phyloP scores from a whole-genome alignment of 495 filamentous ascomycete genomes.

The Podospora didyma region DNA sequence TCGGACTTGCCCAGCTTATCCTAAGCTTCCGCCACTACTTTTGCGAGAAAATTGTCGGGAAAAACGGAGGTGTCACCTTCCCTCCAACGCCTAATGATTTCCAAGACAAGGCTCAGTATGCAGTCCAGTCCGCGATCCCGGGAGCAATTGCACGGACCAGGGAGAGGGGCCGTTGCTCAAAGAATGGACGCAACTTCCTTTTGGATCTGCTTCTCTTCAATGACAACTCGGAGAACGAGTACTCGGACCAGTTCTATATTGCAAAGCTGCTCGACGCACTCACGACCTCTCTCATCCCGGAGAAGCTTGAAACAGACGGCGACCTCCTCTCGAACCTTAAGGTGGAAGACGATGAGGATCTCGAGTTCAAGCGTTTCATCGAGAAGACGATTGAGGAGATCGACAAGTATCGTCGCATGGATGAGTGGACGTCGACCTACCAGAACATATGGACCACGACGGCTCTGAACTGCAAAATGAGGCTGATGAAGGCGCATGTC shows the following conservation, averaged over 20 bases:
- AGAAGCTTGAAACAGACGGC: slow-evolving; percentile 50
- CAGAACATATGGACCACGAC: slow-evolving; percentile 87
- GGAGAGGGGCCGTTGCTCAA: slow-evolving; percentile 73
- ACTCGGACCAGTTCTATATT: slow-evolving; percentile 84
- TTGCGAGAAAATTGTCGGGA: slow-evolving; percentile 55
- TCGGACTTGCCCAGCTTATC: slow-evolving; percentile 79
- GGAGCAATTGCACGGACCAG: slow-evolving; percentile 74
- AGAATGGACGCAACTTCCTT: slow-evolving; percentile 70
- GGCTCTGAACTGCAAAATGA: slow-evolving; percentile 72
- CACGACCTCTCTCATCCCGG: slow-evolving; percentile 67
- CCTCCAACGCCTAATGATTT: slow-evolving; percentile 90
- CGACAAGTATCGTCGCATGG: slow-evolving; percentile 83
- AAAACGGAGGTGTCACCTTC: slow-evolving; percentile 44
- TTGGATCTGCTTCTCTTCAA: slow-evolving; percentile 88
- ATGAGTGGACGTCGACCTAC: slow-evolving; percentile 88
- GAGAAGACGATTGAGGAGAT: slow-evolving; percentile 76
- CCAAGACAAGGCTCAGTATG: slow-evolving; percentile 72
- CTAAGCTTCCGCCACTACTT: slow-evolving; percentile 84
- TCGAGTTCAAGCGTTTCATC: slow-evolving; percentile 50
- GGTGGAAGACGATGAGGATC: slow-evolving; percentile 36
- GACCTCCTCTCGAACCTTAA: slow-evolving; percentile 33
- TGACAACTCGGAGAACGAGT: slow-evolving; percentile 84
- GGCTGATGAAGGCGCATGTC: slow-evolving; percentile 67
- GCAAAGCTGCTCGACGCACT: slow-evolving; percentile 75
- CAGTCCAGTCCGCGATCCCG: slow-evolving; percentile 76